Evolutionary conservation across 1,284 basidiomycete species (phyloP).

Genomic region (Trametes sp.): DNA sequence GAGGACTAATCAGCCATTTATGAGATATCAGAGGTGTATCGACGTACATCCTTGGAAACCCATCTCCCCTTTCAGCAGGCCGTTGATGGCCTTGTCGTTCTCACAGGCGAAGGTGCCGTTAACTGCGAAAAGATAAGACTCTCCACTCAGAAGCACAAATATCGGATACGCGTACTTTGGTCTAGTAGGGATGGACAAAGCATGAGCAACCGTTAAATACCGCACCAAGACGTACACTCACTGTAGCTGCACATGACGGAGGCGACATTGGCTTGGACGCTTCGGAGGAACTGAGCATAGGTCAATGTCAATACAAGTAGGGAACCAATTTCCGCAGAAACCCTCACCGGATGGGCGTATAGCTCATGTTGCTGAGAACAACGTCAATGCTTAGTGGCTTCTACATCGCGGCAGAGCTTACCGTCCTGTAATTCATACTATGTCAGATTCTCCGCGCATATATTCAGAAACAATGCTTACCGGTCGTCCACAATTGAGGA

Average conservation of each 20-base stretch:
- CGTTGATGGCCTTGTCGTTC: conserved; percentile 72
- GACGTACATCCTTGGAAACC: conserved; percentile 74
- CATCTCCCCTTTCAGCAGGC: conserved; percentile 76
- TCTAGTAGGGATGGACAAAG: too few relatives aligned
- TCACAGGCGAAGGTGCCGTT: conserved; percentile 76
- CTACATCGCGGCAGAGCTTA: background rate
- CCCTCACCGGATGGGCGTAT: conserved; percentile 54
- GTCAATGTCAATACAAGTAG: background rate
- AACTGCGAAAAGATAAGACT: conserved; percentile 41
- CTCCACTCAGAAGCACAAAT: background rate
- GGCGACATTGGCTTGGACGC: conserved; percentile 71
- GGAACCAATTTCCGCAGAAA: too few relatives aligned
- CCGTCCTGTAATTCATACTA: conserved; percentile 15
- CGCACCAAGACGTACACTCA: too few relatives aligned
- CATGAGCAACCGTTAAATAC: too few relatives aligned
- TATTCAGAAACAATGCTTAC: conserved; percentile 39
- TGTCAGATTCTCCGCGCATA: background rate
- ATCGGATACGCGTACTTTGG: conserved; percentile 46
- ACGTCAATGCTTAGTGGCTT: conserved; percentile 1
- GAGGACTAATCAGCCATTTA: background rate
- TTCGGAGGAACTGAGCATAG: conserved; percentile 65
- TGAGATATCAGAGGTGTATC: background rate
- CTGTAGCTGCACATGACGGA: conserved; percentile 79
- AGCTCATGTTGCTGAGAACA: conserved; percentile 58
- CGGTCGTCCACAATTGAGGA: conserved; percentile 73